Base-by-base conservation (phyloP, 768 basidiomycete genomes). In the Boletales sp. region DNA sequence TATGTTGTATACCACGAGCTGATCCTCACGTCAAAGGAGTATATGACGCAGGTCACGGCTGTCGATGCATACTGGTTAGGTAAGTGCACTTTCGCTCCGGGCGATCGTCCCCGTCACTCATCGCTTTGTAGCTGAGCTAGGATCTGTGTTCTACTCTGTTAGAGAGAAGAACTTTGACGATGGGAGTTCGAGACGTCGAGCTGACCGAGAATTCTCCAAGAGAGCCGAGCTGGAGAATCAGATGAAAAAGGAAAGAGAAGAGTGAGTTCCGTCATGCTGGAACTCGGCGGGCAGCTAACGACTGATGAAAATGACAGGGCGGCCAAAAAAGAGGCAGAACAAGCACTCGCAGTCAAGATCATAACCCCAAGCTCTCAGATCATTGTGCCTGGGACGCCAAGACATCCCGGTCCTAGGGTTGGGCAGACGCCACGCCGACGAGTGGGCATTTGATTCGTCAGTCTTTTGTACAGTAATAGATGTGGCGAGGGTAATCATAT, bases 41-140 rank as follows among this genome's bases (percentile, higher is more conserved):
- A 99, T 72, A 96, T 97, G 94, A 95, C 94, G 15, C 93, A 94
- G 67, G 96, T 99, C n/a, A 97, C 96, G 3, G 84, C 95, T 0
- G 89, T 98, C 54, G 94, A 98, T 64, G 86, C 96, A 4, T 94
- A 94, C 70, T 99, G 96, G 96, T 80, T 98, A 33, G 94, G 93
- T 90, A 70, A 64, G 65, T 48, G 3, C 6, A 41, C 12, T 4
- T 46, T 37, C 5, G 0, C 37, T 51, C 9, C 35, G 11, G 35
- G 28, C 25, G 40, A 38, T n/a, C 25, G 12, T 25, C 41, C 28
- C 12, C 41, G 3, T 53, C 36, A 42, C 57, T 53, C 38, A 50
- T 30, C 13, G 13, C 55, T 50, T 8, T 53, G 18, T 58, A 93
- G 94, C 94, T 59, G 93, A 96, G 55, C 80, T 96, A 36, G 94